Conservation (phyloP, 768 basidiomycete genomes). For the Mycena vulgaris region DNA sequence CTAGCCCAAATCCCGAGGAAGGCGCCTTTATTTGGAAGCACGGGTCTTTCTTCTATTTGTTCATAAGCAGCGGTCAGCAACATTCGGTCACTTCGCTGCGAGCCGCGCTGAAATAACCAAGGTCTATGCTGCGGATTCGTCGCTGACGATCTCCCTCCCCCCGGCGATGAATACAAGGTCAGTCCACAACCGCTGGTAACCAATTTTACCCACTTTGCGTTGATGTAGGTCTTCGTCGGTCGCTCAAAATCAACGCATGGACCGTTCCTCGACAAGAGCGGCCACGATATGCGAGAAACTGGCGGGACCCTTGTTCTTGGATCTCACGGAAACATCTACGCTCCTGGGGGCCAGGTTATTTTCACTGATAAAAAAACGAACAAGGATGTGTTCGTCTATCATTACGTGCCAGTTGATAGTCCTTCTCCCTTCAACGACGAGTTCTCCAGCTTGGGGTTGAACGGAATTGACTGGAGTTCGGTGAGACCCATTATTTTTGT, state of each 20-base stretch:
- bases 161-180: constrained; percentile 30
- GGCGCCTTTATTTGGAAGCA: constrained; percentile 35
- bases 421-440: constrained; percentile 28
- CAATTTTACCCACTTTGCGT: background rate
- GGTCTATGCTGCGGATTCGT: constrained; percentile 34
- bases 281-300: constrained; percentile 24
- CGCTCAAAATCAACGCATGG: constrained; percentile 28
- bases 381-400: constrained; percentile 34
- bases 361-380: constrained; percentile 26
- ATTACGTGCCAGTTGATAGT: constrained; percentile 33
- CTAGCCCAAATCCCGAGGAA: constrained; percentile 31
- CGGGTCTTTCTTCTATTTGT: constrained; percentile 27
- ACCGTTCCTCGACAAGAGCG: constrained; percentile 32
- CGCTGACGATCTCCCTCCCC: constrained; percentile 26
- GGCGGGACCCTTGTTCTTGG: constrained; percentile 32
- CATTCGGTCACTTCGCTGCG: background rate
- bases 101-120: background rate
- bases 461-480: constrained; percentile 35
- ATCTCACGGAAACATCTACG: constrained; percentile 35
- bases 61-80: constrained; percentile 33
- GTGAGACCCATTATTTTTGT: background rate
- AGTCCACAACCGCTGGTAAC: background rate
- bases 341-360: constrained; percentile 33
- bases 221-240: constrained; percentile 33
- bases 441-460: constrained; percentile 34